A percentile compares a stretch with the other conserved stretches of the same genome.
Evolutionary conservation across 306 rosid species (phyloP).

Genomic region (Pyrus betulifolia): DNA sequence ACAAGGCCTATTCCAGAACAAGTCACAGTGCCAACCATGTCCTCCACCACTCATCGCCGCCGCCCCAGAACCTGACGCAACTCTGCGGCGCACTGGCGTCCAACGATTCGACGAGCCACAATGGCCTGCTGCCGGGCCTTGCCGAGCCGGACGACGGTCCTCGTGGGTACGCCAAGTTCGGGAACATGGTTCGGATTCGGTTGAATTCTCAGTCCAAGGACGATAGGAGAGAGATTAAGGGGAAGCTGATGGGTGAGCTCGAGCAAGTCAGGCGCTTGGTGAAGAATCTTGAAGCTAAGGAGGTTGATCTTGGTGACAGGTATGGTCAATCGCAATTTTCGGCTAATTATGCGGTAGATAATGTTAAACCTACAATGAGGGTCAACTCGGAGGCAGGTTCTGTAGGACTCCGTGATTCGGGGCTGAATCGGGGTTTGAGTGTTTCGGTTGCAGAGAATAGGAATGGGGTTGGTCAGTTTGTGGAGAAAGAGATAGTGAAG

Average conservation of each 20-base stretch:
- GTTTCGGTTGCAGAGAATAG: slow-evolving; percentile 36
- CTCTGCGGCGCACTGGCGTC: slow-evolving; percentile 7
- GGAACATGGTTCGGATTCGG: slow-evolving; percentile 33
- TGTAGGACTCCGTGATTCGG: slow-evolving; percentile 2
- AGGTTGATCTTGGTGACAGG: slow-evolving; percentile 31
- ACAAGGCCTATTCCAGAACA: slow-evolving; percentile 15
- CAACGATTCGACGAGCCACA: slow-evolving; percentile 13
- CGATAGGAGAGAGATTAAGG: slow-evolving; percentile 32
- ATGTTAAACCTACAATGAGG: slow-evolving; percentile 22
- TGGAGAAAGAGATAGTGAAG: slow-evolving; percentile 41
- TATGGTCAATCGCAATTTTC: slow-evolving; percentile 35
- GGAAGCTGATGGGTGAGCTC: slow-evolving; percentile 66
- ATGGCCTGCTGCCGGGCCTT: background rate
- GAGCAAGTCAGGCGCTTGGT: slow-evolving; percentile 57
- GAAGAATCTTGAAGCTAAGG: slow-evolving; percentile 60
- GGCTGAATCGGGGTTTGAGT: slow-evolving; percentile 27
- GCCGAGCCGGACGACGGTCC: slow-evolving; percentile 12
- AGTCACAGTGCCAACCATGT: slow-evolving; percentile 17
- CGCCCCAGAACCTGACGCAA: background rate
- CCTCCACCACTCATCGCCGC: slow-evolving; percentile 1
- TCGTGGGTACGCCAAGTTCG: slow-evolving; percentile 22
- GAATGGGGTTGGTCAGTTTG: slow-evolving; percentile 28
- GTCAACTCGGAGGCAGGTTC: slow-evolving; percentile 24
- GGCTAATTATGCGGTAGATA: slow-evolving; percentile 21
- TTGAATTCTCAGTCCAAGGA: slow-evolving; percentile 24